phyloP scores from a whole-genome alignment of 2,329 filamentous ascomycete species.

The Colletotrichum sp. region DNA sequence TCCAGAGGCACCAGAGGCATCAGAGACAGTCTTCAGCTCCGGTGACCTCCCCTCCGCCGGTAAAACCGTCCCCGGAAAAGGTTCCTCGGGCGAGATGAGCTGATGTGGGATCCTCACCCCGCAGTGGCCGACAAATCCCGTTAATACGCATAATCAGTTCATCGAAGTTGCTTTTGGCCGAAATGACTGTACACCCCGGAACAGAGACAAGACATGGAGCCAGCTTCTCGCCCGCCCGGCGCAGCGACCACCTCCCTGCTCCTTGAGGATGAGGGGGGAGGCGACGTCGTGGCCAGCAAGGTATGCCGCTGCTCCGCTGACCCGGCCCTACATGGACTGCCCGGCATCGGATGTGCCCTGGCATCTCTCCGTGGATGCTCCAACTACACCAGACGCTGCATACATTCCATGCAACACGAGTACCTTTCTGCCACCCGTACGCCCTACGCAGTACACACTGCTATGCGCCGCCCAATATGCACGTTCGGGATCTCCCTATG shows the following conservation, averaged over 20 bases:
- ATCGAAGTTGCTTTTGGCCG: constrained; percentile 1
- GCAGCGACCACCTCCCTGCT: neutral
- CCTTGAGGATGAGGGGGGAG: neutral
- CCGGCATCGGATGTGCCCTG: constrained; percentile 19
- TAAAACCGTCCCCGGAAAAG: neutral
- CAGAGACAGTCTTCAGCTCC: neutral
- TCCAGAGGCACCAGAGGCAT: neutral
- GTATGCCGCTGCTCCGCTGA: constrained; percentile 18
- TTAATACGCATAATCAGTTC: constrained; percentile 3
- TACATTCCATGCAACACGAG: neutral
- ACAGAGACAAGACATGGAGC: neutral
- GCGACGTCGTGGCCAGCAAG: constrained; percentile 5
- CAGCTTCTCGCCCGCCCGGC: neutral
- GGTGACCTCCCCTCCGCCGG: neutral
- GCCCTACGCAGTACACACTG: neutral
- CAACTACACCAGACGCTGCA: neutral
- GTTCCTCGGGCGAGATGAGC: neutral
- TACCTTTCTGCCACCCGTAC: neutral
- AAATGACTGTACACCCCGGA: neutral
- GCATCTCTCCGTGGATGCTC: neutral
- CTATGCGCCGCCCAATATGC: neutral
- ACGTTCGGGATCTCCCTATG: constrained; percentile 20
- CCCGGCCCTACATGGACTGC: constrained; percentile 12
- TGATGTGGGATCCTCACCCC: neutral
- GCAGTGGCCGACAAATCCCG: neutral